Evolutionary conservation across 208 protist species (phyloP), one percentile per base, ranked within the genome.

Genomic region (Trypanosomatidae sp.): DNA sequence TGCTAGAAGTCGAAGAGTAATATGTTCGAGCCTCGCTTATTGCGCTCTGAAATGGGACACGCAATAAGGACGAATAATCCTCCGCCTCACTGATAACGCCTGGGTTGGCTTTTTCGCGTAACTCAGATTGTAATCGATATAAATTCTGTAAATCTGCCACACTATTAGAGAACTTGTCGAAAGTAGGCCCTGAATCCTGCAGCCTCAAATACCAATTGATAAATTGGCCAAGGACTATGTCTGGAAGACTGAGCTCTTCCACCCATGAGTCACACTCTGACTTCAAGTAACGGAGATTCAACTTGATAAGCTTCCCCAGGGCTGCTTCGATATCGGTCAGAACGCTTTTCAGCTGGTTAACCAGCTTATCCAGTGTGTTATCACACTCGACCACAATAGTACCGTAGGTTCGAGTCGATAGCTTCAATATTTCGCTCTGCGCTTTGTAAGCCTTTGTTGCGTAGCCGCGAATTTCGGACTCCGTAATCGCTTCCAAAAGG

Each of bases 101-200:
- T 12, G 58, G 15, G 64, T 59, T 58, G 2, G 30, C 44, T 55
- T 84, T 86, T 46, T 91, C 84, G 10, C 66, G 55, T 19, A 91
- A 55, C 55, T 89, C 84, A n/a, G 15, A 62, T 10, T 72, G 62
- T 36, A 91, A 66, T 9, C 70, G 76, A 52, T 81, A 79, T 19
- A 94, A 69, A 49, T 77, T 84, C 46, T 94, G 83, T 43, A 91
- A 58, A 52, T 88, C 83, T 5, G 71, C 46, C 1, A 86, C 81
- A 30, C 80, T 49, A 39, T 84, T 71, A 28, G 74, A 19, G 68
- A 90, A 88, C 12, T 74, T 59, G 15, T 88, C 76, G 43, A 82
- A 77, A 22, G 65, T 66, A 1, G 74, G 67, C 22, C 88, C 80
- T 1, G 78, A 81, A 22, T 84, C 68, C 6, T 81, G 82, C 33